phyloP scores from a whole-genome alignment of 345 rosid species.

The Hibiscus trionum region DNA sequence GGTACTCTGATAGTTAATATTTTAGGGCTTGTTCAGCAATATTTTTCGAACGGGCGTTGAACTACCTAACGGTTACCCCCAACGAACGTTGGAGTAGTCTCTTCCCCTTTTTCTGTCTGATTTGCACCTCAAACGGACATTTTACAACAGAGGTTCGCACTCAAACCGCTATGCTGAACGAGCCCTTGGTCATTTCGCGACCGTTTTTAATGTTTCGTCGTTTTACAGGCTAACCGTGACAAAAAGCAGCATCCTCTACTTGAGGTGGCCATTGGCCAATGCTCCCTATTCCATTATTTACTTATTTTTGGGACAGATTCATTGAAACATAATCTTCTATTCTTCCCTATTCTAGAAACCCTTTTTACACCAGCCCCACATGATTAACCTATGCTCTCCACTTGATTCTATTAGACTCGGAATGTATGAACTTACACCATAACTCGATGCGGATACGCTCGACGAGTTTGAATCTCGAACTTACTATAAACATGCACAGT shows the following conservation, averaged over 20 bases:
- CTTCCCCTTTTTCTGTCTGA: no score
- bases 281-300: not conserved
- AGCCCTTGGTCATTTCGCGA: not conserved
- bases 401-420: not conserved
- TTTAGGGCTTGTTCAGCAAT: no score
- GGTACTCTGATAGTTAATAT: not conserved
- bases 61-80: no score
- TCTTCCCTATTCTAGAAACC: not conserved
- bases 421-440: not conserved
- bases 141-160: no score
- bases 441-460: not conserved
- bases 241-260: conserved; percentile 2
- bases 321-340: not conserved
- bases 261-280: not conserved
- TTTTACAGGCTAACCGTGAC: conserved; percentile 2
- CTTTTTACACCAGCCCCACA: not conserved
- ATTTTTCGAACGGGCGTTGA: no score
- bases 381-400: not conserved
- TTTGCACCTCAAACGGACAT: no score
- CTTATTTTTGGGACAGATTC: not conserved
- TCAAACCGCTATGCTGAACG: no score
- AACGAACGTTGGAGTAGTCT: no score
- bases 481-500: no score
- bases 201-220: not conserved
- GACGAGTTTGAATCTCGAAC: not conserved